These are phyloP conservation scores for Rehmannia glutinosa DNA, from an alignment of 257 asterid genomes.

Conservation along the genomic window DNA sequence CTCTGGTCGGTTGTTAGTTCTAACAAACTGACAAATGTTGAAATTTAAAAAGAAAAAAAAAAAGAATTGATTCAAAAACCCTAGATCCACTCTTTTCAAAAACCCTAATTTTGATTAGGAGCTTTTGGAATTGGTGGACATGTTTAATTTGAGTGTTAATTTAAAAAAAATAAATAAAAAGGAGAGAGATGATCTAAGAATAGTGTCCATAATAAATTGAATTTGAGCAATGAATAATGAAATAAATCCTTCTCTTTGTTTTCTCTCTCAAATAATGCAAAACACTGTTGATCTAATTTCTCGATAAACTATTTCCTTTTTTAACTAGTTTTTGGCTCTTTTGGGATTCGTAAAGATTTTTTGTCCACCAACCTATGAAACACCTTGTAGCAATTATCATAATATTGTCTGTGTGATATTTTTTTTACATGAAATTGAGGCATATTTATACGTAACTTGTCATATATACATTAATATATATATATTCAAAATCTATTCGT, in stretches of 20 bases:
- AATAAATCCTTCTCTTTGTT: neutral
- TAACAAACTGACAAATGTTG: no score
- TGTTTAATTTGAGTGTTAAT: neutral
- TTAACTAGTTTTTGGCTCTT: conserved; percentile 16
- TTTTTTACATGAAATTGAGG: neutral
- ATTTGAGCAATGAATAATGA: neutral
- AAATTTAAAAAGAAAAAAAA: no score
- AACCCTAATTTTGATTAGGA: conserved; percentile 32
- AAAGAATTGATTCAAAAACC: conserved; percentile 22
- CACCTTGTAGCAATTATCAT: conserved; percentile 20
- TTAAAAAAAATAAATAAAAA: neutral
- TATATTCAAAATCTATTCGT: no score
- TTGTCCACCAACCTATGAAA: conserved; percentile 34
- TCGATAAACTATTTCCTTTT: conserved; percentile 4
- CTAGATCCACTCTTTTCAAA: conserved; percentile 39
- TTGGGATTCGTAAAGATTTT: conserved; percentile 33
- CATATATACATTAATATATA: neutral
- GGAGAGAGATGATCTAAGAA: no score
- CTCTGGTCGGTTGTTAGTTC: no score
- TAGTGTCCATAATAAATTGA: neutral
- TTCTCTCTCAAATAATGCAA: conserved; percentile 46
- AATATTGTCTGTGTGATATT: conserved; percentile 3
- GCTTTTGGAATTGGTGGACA: conserved; percentile 10
- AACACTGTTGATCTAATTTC: conserved; percentile 25
- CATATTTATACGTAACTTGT: neutral